Percentiles rank a stretch among this genome's conserved stretches.
phyloP scores from a whole-genome alignment of 192 early-diverging fungal species.

The Backusella sp. region DNA sequence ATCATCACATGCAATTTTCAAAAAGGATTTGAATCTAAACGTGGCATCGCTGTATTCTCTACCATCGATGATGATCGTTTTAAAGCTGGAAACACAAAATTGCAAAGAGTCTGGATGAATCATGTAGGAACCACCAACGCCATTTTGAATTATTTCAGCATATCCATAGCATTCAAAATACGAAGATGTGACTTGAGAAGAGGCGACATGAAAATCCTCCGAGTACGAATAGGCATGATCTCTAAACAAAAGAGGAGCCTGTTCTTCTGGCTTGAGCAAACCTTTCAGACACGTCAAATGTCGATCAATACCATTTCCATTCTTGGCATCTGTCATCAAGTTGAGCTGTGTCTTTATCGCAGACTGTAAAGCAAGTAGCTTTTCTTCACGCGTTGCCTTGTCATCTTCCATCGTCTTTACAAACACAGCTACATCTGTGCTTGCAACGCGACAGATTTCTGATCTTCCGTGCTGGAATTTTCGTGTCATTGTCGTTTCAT shows the following conservation, averaged over 20 bases:
- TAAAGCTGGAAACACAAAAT: conserved; percentile 81
- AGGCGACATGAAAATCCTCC: conserved; percentile 84
- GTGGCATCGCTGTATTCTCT: conserved; percentile 50
- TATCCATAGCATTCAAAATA: conserved; percentile 92
- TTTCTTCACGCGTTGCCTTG: conserved; percentile 39
- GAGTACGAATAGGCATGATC: conserved; percentile 80
- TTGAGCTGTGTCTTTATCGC: conserved; percentile 76
- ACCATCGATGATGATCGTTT: conserved; percentile 54
- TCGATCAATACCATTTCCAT: conserved; percentile 87
- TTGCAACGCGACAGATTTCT: conserved; percentile 86
- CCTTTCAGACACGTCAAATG: conserved; percentile 83
- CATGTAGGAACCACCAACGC: conserved; percentile 92
- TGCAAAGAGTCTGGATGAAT: conserved; percentile 81
- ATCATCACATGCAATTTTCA: conserved; percentile 85
- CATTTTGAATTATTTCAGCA: conserved; percentile 81
- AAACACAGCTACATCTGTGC: conserved; percentile 75
- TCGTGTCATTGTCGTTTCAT: conserved; percentile 89
- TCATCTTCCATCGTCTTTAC: conserved; percentile 85
- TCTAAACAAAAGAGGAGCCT: conserved; percentile 80
- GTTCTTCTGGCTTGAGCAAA: conserved; percentile 66
- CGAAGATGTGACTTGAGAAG: conserved; percentile 87
- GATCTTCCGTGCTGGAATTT: conserved; percentile 93
- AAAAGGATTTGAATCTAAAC: conserved; percentile 68
- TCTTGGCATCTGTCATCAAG: conserved; percentile 77
- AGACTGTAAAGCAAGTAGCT: conserved; percentile 65